phyloP scores from a whole-genome alignment of 192 early-diverging fungal genomes.

The Pilaira anomala region DNA sequence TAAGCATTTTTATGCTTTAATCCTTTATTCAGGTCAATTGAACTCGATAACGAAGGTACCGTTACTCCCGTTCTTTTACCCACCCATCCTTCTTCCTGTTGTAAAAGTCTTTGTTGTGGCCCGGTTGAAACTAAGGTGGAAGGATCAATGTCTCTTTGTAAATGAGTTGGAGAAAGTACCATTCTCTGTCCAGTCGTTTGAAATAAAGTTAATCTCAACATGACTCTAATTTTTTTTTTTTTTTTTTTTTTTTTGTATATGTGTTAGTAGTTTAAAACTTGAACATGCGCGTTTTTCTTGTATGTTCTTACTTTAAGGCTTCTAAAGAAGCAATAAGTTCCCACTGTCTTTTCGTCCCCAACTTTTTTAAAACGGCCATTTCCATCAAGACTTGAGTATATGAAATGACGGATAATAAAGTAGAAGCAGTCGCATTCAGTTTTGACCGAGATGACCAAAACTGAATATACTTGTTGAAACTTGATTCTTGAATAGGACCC shows the following conservation, averaged over 20 bases:
- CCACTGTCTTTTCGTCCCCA: constrained; percentile 22
- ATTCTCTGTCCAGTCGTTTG: constrained; percentile 52
- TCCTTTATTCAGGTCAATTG: constrained; percentile 20
- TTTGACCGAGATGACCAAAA: constrained; percentile 42
- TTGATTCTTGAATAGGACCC: constrained; percentile 30
- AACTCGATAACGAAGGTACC: constrained; percentile 14
- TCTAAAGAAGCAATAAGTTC: constrained; percentile 25
- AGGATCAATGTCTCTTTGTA: constrained; percentile 68
- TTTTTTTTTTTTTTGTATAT: too few relatives aligned
- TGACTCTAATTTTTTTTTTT: constrained; percentile 41
- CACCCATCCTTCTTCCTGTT: constrained; percentile 29
- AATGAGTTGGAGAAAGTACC: constrained; percentile 55
- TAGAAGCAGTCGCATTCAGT: constrained; percentile 40
- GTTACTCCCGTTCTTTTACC: constrained; percentile 34
- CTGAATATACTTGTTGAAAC: constrained; percentile 73
- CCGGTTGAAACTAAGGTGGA: constrained; percentile 32
- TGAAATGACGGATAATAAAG: constrained; percentile 59
- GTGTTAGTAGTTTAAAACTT: too few relatives aligned
- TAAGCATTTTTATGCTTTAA: constrained; percentile 9
- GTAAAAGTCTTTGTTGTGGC: constrained; percentile 25
- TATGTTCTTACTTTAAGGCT: constrained; percentile 33
- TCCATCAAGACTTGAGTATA: constrained; percentile 41
- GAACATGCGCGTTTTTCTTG: too few relatives aligned
- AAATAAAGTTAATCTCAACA: constrained; percentile 51
- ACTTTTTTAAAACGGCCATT: constrained; percentile 34